Base-by-base conservation (phyloP, 1,139 yeast species). In the Yamadazyma diddensiae region DNA sequence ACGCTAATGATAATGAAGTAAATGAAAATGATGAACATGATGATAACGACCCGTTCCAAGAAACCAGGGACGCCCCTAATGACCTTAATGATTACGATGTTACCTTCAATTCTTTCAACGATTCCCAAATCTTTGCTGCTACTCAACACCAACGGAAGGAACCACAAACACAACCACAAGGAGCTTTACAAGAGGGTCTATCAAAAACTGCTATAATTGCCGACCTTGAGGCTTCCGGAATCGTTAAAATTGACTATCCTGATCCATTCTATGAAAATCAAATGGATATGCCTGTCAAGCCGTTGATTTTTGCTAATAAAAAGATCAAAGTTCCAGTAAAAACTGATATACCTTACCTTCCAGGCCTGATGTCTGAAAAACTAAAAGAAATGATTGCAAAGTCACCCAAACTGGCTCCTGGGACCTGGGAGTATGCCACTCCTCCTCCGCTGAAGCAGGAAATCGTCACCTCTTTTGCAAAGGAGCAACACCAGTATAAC, bases 291-390 rank as follows among this genome's bases (percentile, higher is more conserved):
- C 80, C 82, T 2, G 33, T 56, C 1, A 62, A 60, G 17, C 80
- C 94, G 0, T 68, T 80, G 38, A 55, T 75, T 2, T 80, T 78
- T 56, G 88, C 90, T 0, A 88, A 88, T 14, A 76, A 70, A 37
- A 76, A 73, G 42, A 78, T 79, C 40, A 59, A 51, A 1, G 55
- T 79, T 2, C 68, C 70, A 0, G 45, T 52, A 5, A 36, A 39
- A 8, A 20, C 36, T 10, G 27, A 16, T 13, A 18, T 38, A 4
- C 39, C 42, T 1, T 19, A 28, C 15, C 21, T 43, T 11, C 34
- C 23, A 4, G 16, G n/a, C 4, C 15, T 13, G 2, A 15, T 32
- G 5, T 42, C 47, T 2, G 15, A 29, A 10, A 6, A 2, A 2
- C 11, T 43, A 5, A 23, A 30, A 14, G 13, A 12, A 10, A 19